These are phyloP conservation scores for Penicillium tannophilum DNA, from an alignment of 495 filamentous ascomycete species.

Conservation along the genomic window DNA sequence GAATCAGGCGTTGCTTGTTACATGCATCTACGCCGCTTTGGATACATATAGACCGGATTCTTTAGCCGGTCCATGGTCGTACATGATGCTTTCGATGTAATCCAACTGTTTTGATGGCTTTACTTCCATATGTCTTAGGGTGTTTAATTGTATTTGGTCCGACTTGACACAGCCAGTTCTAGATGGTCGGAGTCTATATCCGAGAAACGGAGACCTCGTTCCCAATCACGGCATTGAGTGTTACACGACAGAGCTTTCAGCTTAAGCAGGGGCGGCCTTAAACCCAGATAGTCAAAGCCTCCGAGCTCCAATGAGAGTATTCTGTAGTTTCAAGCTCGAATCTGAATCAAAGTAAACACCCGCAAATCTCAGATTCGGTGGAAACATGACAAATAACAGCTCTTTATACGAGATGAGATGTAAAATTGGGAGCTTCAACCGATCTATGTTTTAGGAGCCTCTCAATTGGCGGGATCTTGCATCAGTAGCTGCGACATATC, in stretches of 20 bases:
- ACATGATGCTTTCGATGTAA: neutral
- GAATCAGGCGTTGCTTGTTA: neutral
- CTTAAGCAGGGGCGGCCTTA: neutral
- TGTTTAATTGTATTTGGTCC: constrained; percentile 1
- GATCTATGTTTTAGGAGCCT: neutral
- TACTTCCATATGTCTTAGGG: neutral
- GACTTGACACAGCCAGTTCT: neutral
- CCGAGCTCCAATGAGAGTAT: neutral
- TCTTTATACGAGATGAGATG: neutral
- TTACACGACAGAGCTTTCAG: constrained; percentile 5
- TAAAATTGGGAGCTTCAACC: neutral
- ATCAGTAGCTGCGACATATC: neutral
- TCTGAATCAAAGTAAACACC: constrained; percentile 12
- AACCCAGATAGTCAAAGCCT: neutral
- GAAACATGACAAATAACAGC: constrained; percentile 16
- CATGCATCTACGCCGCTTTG: neutral
- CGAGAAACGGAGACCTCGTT: neutral
- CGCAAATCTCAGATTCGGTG: neutral
- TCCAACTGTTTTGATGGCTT: neutral
- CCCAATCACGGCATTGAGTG: neutral
- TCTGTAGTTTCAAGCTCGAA: constrained; percentile 3
- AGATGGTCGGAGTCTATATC: neutral
- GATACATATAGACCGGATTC: neutral
- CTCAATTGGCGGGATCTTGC: neutral
- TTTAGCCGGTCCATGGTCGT: neutral